Base-by-base conservation (phyloP, 306 rosid species). In the Mucuna pruriens region DNA sequence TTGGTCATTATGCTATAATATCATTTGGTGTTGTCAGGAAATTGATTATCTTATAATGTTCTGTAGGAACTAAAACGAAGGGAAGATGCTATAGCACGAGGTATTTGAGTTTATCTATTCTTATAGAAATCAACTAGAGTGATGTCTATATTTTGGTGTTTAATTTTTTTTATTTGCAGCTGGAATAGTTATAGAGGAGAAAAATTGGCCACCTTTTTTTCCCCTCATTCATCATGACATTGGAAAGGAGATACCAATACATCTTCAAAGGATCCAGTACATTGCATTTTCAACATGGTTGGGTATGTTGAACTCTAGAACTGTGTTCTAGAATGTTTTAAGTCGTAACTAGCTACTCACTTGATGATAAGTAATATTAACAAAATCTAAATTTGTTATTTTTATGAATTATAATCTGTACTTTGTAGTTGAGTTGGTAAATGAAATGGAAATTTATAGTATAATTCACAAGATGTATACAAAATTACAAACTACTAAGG, bases 161-260 rank as follows among this genome's bases (percentile, higher is more conserved):
- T 31, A 16, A 20, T 39, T 33, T 6, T 65, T 51, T 17, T 69
- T 19, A 77, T 68, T 86, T 79, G 84, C 97, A 96, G 98, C 94
- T 84, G 98, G 98, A 70, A 78, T 91, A 83, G 87, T 87, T 20
- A 79, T 89, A 74, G 96, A 90, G 89, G 98, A 93, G 64, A 96
- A 96, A 85, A 96, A 90, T 61, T 96, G 97, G 97, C 98, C 99
- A 42, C 97, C 98, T 31, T 93, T 91, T 88, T 88, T 83, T 2
- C 99, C 98, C 67, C n/a, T 96, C 78, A 93, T 96, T 84, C 99
- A 96, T 84, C 94, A 96, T 80, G 91, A 96, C 88, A 92, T 95
- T 90, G 86, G 85, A 36, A 92, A 86, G 31, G 99, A 96, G 83
- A 93, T 93, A 85, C 99, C 99, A 20, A 80, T 96, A 73, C 99